phyloP scores from a whole-genome alignment of 352 stramenopile genomes.

The Phytopythium mirpurense region DNA sequence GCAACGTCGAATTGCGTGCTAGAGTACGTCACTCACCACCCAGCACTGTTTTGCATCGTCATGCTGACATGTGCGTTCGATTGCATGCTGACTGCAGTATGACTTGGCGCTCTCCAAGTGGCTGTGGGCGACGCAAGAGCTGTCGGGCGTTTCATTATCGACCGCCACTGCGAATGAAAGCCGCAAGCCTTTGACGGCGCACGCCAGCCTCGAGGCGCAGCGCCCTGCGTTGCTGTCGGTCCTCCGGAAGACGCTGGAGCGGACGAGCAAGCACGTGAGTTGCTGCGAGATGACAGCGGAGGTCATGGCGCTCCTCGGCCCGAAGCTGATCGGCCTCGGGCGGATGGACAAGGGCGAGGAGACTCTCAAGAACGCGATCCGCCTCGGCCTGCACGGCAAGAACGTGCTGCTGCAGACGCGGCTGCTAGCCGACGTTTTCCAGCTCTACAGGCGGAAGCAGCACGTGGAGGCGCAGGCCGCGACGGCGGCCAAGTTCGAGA shows the following conservation, averaged over 20 bases:
- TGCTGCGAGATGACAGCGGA: slow-evolving; percentile 57
- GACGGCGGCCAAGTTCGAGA: slow-evolving; percentile 52
- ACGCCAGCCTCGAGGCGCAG: slow-evolving; percentile 36
- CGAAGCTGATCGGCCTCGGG: slow-evolving; percentile 33
- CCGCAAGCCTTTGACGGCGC: slow-evolving; percentile 10
- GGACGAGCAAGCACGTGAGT: slow-evolving; percentile 32
- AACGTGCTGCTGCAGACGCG: slow-evolving; percentile 67
- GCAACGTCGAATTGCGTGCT: slow-evolving; percentile 41
- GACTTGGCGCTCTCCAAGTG: slow-evolving; percentile 66
- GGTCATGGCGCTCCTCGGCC: slow-evolving; percentile 66
- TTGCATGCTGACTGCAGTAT: slow-evolving; percentile 28
- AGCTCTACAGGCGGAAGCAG: slow-evolving; percentile 38
- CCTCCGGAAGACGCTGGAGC: slow-evolving; percentile 43
- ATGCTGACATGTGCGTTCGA: background rate
- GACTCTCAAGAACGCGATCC: slow-evolving; percentile 52
- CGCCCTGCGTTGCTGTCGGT: slow-evolving; percentile 36
- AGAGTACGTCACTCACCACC: slow-evolving; percentile 32
- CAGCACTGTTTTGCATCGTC: background rate
- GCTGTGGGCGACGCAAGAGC: slow-evolving; percentile 58
- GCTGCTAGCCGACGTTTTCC: slow-evolving; percentile 52
- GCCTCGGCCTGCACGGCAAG: slow-evolving; percentile 50
- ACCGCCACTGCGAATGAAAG: background rate
- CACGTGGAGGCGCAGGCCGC: slow-evolving; percentile 33
- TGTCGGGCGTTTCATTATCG: slow-evolving; percentile 6
- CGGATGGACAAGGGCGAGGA: slow-evolving; percentile 47